A percentile compares a stretch with the other conserved stretches of the same genome.
These are phyloP conservation scores for Raphanus hybrid DNA, from an alignment of 441 rosid species.

Conservation along the genomic window DNA sequence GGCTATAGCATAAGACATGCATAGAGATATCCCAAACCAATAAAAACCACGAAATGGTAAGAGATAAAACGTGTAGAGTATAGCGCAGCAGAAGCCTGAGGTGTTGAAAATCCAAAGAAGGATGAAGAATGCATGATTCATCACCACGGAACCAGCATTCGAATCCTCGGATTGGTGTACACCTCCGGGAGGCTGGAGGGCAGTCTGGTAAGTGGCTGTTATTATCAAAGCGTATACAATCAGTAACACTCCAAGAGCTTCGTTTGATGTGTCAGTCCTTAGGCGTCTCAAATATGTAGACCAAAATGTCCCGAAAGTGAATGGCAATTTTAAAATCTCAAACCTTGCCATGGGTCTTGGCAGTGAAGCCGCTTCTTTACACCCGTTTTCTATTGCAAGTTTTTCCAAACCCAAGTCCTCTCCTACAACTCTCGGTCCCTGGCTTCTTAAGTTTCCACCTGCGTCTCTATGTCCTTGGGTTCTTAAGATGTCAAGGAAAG, in stretches of 20 bases:
- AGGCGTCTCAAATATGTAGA: neutral
- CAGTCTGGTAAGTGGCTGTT: conserved; percentile 38
- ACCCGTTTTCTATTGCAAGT: neutral
- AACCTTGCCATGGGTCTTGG: neutral
- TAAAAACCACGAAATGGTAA: conserved; percentile 15
- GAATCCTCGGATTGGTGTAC: conserved; percentile 19
- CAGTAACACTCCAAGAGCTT: conserved; percentile 21
- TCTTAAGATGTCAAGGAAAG: conserved; percentile 13
- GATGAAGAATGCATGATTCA: conserved; percentile 26
- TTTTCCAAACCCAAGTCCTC: conserved; percentile 11
- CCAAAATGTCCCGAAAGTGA: neutral
- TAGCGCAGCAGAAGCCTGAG: conserved; percentile 7
- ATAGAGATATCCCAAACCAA: conserved; percentile 9
- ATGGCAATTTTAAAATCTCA: conserved; percentile 6
- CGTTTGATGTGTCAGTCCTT: conserved; percentile 1
- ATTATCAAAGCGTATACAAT: conserved; percentile 25
- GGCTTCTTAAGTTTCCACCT: neutral
- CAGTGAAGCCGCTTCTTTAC: neutral
- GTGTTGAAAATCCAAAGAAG: conserved; percentile 28
- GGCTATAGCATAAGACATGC: conserved; percentile 31
- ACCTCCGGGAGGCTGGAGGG: conserved; percentile 36
- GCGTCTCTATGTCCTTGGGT: neutral
- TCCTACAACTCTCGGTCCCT: neutral
- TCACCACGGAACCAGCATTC: conserved; percentile 19
- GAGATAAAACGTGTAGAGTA: conserved; percentile 35